Percentiles rank a stretch among this genome's conserved stretches.
phyloP scores from a whole-genome alignment of 495 filamentous ascomycete species.

The Barbatosphaeria neglecta region DNA sequence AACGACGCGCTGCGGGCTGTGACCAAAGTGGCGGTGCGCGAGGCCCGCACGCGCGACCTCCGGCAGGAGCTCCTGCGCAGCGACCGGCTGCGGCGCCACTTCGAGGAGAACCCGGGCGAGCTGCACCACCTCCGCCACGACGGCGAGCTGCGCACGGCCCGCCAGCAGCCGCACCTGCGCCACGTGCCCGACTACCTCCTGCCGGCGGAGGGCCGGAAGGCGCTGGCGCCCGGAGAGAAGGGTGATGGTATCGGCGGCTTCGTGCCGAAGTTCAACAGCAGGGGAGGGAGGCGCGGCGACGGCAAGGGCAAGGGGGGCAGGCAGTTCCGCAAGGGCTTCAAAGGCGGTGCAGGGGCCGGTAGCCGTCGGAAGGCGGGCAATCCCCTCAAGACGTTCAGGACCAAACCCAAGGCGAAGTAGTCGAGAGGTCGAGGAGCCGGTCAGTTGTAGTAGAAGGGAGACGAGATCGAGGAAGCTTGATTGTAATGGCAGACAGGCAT shows the following conservation, averaged over 20 bases:
- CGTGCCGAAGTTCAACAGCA: slow-evolving; percentile 59
- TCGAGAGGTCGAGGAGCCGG: too few species aligned
- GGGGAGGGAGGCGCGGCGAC: slow-evolving; percentile 51
- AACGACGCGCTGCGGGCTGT: slow-evolving; percentile 76
- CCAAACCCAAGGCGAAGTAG: slow-evolving; percentile 29
- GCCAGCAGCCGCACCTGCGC: slow-evolving; percentile 79
- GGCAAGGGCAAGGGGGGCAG: slow-evolving; percentile 56
- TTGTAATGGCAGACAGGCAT: too few species aligned
- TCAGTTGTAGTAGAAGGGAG: too few species aligned
- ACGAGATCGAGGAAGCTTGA: too few species aligned
- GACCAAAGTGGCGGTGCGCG: slow-evolving; percentile 71
- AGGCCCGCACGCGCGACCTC: slow-evolving; percentile 80
- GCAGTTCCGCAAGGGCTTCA: slow-evolving; percentile 43
- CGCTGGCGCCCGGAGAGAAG: slow-evolving; percentile 40
- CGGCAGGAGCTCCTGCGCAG: slow-evolving; percentile 80
- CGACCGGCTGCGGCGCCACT: slow-evolving; percentile 87
- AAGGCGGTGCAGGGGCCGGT: too few species aligned
- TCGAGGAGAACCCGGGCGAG: slow-evolving; percentile 92
- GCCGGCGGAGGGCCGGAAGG: slow-evolving; percentile 64
- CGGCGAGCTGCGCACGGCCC: slow-evolving; percentile 65
- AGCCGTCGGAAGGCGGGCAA: slow-evolving; percentile 52
- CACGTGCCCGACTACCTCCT: slow-evolving; percentile 94
- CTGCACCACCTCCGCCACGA: slow-evolving; percentile 82
- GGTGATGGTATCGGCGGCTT: too few species aligned
- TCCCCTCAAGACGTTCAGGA: slow-evolving; percentile 85